Evolutionary conservation across 306 rosid species (phyloP).

Genomic region (Prunus mira): DNA sequence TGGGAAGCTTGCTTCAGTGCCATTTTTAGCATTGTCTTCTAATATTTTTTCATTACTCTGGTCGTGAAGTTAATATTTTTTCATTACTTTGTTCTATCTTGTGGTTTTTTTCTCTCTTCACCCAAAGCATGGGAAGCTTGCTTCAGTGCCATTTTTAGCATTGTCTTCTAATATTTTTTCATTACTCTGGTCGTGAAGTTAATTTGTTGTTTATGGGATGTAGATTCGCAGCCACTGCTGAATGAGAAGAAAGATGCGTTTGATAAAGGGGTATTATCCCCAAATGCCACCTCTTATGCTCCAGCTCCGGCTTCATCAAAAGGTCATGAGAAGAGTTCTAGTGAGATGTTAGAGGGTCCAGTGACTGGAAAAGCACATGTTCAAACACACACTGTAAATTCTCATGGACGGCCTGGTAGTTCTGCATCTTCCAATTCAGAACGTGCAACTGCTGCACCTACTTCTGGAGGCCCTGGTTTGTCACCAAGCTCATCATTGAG

Average conservation of each 20-base stretch:
- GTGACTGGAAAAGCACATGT: slow-evolving; percentile 43
- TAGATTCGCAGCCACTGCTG: slow-evolving; percentile 46
- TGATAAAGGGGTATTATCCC: slow-evolving; percentile 41
- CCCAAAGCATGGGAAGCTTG: background rate
- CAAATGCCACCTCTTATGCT: slow-evolving; percentile 30
- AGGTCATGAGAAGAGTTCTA: slow-evolving; percentile 45
- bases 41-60: background rate
- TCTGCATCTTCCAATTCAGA: slow-evolving; percentile 60
- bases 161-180: background rate
- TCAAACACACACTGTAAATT: slow-evolving; percentile 42
- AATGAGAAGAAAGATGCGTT: slow-evolving; percentile 47
- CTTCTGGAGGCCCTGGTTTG: slow-evolving; percentile 57
- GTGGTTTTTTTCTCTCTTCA: background rate
- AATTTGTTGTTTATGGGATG: slow-evolving; percentile 22
- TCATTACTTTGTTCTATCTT: background rate
- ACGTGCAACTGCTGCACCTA: slow-evolving; percentile 35
- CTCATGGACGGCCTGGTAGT: slow-evolving; percentile 62
- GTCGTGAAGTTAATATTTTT: background rate
- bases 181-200: background rate
- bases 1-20: slow-evolving; percentile 2
- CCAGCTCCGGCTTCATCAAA: slow-evolving; percentile 39
- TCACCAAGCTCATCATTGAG: slow-evolving; percentile 90
- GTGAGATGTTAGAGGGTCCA: slow-evolving; percentile 38
- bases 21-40: background rate
- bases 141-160: background rate